A percentile compares a stretch with the other conserved stretches of the same genome.
Evolutionary conservation across 1,284 basidiomycete species (phyloP).

Genomic region (Naganishia cerealis): DNA sequence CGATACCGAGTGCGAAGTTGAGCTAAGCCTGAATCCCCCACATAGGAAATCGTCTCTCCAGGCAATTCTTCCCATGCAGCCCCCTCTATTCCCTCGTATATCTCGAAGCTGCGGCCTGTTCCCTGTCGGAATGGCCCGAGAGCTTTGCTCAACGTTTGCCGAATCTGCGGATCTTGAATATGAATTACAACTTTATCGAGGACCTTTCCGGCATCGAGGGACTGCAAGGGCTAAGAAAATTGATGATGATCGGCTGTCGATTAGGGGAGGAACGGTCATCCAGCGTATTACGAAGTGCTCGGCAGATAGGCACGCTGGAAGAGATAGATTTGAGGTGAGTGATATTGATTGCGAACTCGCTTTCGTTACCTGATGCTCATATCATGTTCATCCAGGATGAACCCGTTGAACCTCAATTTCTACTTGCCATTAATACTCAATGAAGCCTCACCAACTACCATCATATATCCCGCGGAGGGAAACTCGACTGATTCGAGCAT

Average conservation of each 20-base stretch:
- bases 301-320: slow-evolving; percentile 72
- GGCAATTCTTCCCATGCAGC: slow-evolving; percentile 62
- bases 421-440: slow-evolving; percentile 78
- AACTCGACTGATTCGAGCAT: slow-evolving; percentile 3
- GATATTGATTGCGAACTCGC: not conserved
- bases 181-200: slow-evolving; percentile 90
- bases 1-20: not conserved
- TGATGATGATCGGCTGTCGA: slow-evolving; percentile 81
- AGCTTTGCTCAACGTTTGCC: slow-evolving; percentile 70
- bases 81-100: slow-evolving; percentile 77
- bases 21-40: not conserved
- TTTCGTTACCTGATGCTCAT: slow-evolving; percentile 14
- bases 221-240: slow-evolving; percentile 72
- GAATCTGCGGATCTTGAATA: slow-evolving; percentile 86
- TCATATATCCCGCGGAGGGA: slow-evolving; percentile 32
- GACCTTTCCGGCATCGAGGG: slow-evolving; percentile 68
- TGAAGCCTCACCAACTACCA: slow-evolving; percentile 20
- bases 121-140: slow-evolving; percentile 71
- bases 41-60: slow-evolving; percentile 52
- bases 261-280: slow-evolving; percentile 64
- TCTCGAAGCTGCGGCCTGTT: slow-evolving; percentile 88
- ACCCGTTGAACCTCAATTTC: slow-evolving; percentile 90
- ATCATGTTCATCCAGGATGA: slow-evolving; percentile 66
- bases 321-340: slow-evolving; percentile 85
- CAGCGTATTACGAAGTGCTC: slow-evolving; percentile 68